Base-by-base conservation (phyloP, 148 eudicot species). In the Chenopodium album region DNA sequence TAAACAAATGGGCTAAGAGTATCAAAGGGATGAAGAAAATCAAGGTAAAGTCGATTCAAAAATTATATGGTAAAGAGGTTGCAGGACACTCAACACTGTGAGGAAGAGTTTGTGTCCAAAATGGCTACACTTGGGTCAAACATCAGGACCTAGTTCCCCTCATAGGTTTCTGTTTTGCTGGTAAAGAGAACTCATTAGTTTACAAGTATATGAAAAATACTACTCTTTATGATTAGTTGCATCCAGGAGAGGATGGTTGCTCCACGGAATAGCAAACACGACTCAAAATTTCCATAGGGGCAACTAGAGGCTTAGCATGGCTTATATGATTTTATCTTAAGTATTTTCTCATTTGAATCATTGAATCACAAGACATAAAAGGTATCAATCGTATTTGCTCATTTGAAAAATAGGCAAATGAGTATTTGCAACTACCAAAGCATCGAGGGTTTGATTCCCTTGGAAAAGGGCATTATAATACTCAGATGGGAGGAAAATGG, bases 221-320 rank as follows among this genome's bases (percentile, higher is more conserved):
- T 14, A 88, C 87, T 50, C 89, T 93, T 23, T 86, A 87, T 77
- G 92, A 90, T 78, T 80, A 80, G 52, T 56, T 92, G 48, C 94
- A 90, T 66, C 68, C 59, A 37, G 47, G 70, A n/a, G 72, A 41
- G 10, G 89, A 84, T 1, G 92, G 82, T n/a, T 74, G 50, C 76
- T n/a, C 79, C 59, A 22, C 89, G 79, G 89, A 88, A 26, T 91
- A 92, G 94, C 85, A 86, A n/a, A 11, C 59, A 62, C 85, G 93
- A 78, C 90, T 87, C 72, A 92, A 85, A 81, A 87, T 92, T 11
- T 90, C 88, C 62, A 83, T 90, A 44, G 86, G 87, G 59, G 88
- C 92, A 41, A 92, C 94, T 32, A 90, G 85, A 87, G 94, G 94
- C 44, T 83, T 92, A 29, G 92, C 92, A 1, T 92, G 92, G 92